These are phyloP conservation scores for Catharanthus roseus DNA, from an alignment of 257 asterid genomes.

Conservation along the genomic window DNA sequence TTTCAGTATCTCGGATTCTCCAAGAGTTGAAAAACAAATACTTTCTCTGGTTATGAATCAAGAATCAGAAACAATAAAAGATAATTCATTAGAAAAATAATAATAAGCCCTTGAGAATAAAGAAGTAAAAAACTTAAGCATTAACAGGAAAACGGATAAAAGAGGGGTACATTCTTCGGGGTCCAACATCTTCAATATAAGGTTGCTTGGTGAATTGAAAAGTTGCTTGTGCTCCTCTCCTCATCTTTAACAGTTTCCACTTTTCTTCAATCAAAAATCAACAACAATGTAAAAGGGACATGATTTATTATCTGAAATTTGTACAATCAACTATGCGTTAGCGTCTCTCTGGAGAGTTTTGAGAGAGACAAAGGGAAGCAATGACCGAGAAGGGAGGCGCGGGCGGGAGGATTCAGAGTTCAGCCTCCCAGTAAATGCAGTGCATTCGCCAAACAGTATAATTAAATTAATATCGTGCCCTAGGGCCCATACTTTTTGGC, in stretches of 20 bases:
- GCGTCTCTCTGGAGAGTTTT: too few relatives aligned
- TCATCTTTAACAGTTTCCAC: constrained; percentile 22
- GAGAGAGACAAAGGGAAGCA: too few relatives aligned
- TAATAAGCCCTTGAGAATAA: too few relatives aligned
- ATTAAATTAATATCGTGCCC: too few relatives aligned
- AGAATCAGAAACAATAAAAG: constrained; percentile 11
- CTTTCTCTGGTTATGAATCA: constrained; percentile 49
- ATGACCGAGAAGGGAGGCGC: too few relatives aligned
- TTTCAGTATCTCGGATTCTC: constrained; percentile 60
- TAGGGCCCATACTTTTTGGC: too few relatives aligned
- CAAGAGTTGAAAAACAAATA: constrained; percentile 58
- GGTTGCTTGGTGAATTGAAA: constrained; percentile 63
- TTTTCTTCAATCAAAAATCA: neutral
- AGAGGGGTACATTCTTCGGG: constrained; percentile 62
- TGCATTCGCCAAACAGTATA: too few relatives aligned
- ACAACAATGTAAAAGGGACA: neutral
- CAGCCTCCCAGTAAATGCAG: too few relatives aligned
- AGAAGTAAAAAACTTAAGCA: neutral
- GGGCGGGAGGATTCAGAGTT: too few relatives aligned
- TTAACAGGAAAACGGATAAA: neutral
- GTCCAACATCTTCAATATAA: constrained; percentile 80
- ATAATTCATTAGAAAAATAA: too few relatives aligned
- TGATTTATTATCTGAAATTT: neutral
- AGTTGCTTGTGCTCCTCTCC: constrained; percentile 34
- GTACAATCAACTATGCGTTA: too few relatives aligned